Conservation (phyloP, 2,329 filamentous ascomycete species). For the Neofusicoccum umdonicola region DNA sequence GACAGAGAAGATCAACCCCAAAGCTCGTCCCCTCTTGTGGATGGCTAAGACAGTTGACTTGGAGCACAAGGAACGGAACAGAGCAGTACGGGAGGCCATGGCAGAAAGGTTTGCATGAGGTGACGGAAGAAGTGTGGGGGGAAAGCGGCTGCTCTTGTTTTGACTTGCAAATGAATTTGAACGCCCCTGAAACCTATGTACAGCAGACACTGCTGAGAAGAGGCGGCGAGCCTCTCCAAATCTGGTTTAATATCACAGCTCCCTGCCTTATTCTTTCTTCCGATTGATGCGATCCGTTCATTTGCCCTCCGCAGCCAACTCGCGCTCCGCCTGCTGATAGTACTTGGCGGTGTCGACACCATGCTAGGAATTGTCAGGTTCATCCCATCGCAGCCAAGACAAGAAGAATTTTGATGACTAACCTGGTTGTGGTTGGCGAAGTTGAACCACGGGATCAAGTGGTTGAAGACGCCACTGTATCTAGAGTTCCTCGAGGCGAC, state of each 20-base stretch:
- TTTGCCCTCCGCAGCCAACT: constrained; percentile 75
- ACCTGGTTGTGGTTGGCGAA: constrained; percentile 88
- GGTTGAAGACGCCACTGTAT: constrained; percentile 80
- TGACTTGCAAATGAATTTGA: background rate
- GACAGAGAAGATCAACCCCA: too few species aligned
- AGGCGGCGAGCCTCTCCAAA: background rate
- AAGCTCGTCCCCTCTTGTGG: too few species aligned
- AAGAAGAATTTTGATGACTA: constrained; percentile 27
- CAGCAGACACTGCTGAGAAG: constrained; percentile 6
- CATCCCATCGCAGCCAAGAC: background rate
- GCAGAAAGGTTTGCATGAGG: too few species aligned
- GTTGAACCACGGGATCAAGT: constrained; percentile 94
- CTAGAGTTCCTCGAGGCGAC: constrained; percentile 89
- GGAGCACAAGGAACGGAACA: too few species aligned
- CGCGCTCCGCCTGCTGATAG: constrained; percentile 90
- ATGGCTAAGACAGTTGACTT: too few species aligned
- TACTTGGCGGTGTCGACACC: constrained; percentile 98
- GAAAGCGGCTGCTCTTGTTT: too few species aligned
- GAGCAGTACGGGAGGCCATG: too few species aligned
- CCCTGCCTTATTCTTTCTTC: background rate
- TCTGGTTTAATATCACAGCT: background rate
- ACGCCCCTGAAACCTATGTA: constrained; percentile 15
- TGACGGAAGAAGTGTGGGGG: too few species aligned
- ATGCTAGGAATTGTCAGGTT: constrained; percentile 57
- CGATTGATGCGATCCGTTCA: background rate